Conservation (phyloP, 768 basidiomycete species). For the Tricholoma saponaceum region DNA sequence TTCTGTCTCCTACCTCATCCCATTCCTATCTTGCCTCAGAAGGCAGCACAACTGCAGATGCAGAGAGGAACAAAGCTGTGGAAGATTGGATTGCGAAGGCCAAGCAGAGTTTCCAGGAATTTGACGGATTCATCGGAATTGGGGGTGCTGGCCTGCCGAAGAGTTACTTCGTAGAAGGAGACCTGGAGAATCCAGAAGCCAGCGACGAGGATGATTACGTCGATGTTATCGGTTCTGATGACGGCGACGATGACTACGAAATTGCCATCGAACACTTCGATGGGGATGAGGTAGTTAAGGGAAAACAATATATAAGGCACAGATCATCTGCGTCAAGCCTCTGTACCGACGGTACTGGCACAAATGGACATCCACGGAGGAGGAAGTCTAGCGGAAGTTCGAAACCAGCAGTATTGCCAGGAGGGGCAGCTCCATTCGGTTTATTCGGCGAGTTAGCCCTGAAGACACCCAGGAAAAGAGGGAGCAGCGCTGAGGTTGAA, state of each 20-base stretch:
- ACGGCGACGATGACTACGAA: constrained; percentile 30
- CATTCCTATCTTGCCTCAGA: constrained; percentile 26
- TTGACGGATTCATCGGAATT: constrained; percentile 62
- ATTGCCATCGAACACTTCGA: constrained; percentile 40
- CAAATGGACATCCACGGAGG: background rate
- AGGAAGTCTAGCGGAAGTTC: background rate
- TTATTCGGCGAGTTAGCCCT: constrained; percentile 65
- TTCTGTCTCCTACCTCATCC: constrained; percentile 31
- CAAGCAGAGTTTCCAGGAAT: constrained; percentile 61
- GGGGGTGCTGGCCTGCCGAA: constrained; percentile 53
- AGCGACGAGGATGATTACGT: constrained; percentile 38
- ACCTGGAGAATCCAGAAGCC: constrained; percentile 36
- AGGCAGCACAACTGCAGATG: constrained; percentile 20
- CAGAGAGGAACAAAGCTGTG: constrained; percentile 51
- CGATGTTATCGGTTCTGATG: constrained; percentile 26
- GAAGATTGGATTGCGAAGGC: constrained; percentile 79
- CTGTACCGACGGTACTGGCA: background rate
- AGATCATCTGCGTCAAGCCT: constrained; percentile 6
- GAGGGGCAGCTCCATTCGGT: constrained; percentile 66
- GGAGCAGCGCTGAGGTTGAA: constrained; percentile 34
- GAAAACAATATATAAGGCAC: constrained; percentile 23
- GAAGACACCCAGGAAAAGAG: constrained; percentile 35
- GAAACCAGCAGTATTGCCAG: constrained; percentile 46
- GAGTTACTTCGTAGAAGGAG: constrained; percentile 45
- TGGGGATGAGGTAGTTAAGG: constrained; percentile 30